Base-by-base conservation (phyloP, 78 protist genomes). In the Parvularia atlantis region DNA sequence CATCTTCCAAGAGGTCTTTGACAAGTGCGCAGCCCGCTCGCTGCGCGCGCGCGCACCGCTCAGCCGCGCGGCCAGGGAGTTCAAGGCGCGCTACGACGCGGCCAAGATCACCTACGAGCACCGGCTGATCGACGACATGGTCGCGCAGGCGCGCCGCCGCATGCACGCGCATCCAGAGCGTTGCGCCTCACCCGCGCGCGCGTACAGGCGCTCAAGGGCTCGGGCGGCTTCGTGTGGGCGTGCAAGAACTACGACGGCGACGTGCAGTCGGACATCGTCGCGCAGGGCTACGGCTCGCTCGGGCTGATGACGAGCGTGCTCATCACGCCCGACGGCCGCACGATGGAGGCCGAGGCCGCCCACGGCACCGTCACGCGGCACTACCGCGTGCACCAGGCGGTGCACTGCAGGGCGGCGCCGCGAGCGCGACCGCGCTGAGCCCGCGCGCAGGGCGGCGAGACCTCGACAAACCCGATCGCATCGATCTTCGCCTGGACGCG, bases 221-320 rank as follows among this genome's bases (percentile, higher is more conserved):
- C 80, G 36, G 97, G 97, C 39, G 97, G 93, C 46, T 93, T 61
- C 75, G 91, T 93, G 40, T 89, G 94, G 95, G 97, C 97, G 13
- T 90, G 94, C 89, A 90, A 90, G 87, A 93, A 93, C 91, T 90
- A 90, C 82, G 97, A 93, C 74, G 97, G 97, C 31, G 97, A 93
- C 66, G 97, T 93, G n/a, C 93, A 90, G 80, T 83, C 91, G 5
- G 97, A 93, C 73, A 54, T 36, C 35, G 91, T 85, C 28, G 93
- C 97, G 20, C 97, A 88, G 39, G 95, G 97, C 39, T 93, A 40
- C 50, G 97, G 97, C 40, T 89, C 94, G 5, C 85, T 93, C 22
- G 97, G 97, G 53, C 74, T 93, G 31, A 93, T 93, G 97, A 93
- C 97, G 14, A 83, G 91, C 7, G 95, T 90, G 26, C 81, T 93